Evolutionary conservation across 1,284 basidiomycete species (phyloP), one percentile per base, ranked within the genome.

Genomic region (Heterobasidion occidentale): DNA sequence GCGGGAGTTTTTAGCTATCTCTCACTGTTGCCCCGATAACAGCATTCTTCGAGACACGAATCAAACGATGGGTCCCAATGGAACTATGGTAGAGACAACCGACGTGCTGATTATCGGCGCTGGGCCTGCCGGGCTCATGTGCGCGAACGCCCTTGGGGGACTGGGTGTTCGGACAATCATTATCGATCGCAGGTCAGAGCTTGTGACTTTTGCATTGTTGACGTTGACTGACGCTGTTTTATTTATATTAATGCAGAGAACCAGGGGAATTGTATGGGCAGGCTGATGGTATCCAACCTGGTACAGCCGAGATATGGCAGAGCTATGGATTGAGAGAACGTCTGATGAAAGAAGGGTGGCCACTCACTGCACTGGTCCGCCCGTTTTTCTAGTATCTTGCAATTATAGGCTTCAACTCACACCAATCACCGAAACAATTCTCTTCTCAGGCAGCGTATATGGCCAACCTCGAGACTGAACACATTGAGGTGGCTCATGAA

Each of bases 31-130:
- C 14, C 14, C 7, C 17, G 14, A 15, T 45, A 17, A 7, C 17
- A 17, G 44, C 44, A 45, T 7, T 8, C 44, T 7, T 17, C 6
- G 14, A 17, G 44, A 27, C 44, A 45, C 44, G 44, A 7, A 14
- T 17, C 44, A 17, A 45, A 45, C 6, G 14, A 45, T 45, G 44
- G 44, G 5, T 8, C 14, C 44, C 6, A 45, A 15, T 17, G 44
- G 17, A 14, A 45, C 3, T 17, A 14, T 15, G 14, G 17, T 17
- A 14, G 17, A 15, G 14, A 17, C 14, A 48, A 19, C 19, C 56
- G 72, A 73, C 60, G 70, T 73, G 51, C 67, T 73, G 52, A 64
- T 74, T 56, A 63, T 68, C 42, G 67, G 67, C 14, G 67, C 65
- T 45, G 70, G 70, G 17, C 72, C 72, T 7, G 69, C 72, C 11